Base-by-base conservation (phyloP, 768 basidiomycete genomes). In the Mycena floridula region DNA sequence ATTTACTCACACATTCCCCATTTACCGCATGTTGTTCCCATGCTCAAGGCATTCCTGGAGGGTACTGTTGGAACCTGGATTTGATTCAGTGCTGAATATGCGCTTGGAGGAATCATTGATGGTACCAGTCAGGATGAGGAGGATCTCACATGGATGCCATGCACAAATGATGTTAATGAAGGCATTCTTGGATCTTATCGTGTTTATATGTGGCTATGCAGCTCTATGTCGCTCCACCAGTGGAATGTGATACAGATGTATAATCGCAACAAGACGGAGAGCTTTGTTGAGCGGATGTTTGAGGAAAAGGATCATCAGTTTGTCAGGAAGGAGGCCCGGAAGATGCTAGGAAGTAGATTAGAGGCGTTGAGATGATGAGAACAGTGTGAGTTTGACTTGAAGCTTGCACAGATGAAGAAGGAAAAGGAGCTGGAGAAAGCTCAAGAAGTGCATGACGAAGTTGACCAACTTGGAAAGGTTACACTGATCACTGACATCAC, bases 71-170 rank as follows among this genome's bases (percentile, higher is more conserved):
- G 40, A 1, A 59, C 54, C 2, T 60, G 59, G 58, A 43, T 24
- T 3, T 48, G 54, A 1, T 63, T 63, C 46, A 50, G 51, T 4
- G 22, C 52, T 7, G 61, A 65, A 47, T 65, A 59, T 53, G 53
- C 50, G 12, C 51, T 57, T 5, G 56, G 58, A 18, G 53, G 57
- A 11, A 11, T 46, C 7, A 54, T 56, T 42, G 49, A 50, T 37
- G 22, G 25, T 24, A 35, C 40, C 15, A 48, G 42, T 28, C n/a
- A 15, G 22, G 52, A 44, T 7, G 49, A 53, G 24, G 16, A 43
- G 1, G 13, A 28, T 9, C 7, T 6, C 2, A 44, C 51, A 37
- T 57, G 41, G 32, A 41, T 59, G 45, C 45, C 45, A 13, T 7
- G 50, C 11, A 53, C 55, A 27, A 57, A 57, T 42, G 55, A 57